Conservation (phyloP, 768 basidiomycete species). For the Trametopsis cervina region DNA sequence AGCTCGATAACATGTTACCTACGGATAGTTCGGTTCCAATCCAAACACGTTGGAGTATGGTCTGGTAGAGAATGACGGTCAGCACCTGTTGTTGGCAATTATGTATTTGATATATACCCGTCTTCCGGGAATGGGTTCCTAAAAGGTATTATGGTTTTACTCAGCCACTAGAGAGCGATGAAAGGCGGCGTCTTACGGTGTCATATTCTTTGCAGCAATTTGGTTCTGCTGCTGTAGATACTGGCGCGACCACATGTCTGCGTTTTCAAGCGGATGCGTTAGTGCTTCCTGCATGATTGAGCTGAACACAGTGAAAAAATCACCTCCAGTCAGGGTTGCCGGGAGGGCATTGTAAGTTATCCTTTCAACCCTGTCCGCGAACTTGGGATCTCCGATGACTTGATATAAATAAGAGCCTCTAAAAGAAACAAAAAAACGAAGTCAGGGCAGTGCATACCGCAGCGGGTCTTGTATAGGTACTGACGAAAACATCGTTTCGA, state of each 20-base stretch:
- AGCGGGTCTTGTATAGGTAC: conserved; percentile 14
- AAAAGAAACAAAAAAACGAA: not conserved
- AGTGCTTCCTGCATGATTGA: not conserved
- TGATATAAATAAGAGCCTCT: conserved; percentile 52
- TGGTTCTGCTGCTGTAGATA: conserved; percentile 57
- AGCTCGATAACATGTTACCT: conserved; percentile 8
- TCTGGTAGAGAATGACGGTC: conserved; percentile 18
- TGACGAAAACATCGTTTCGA: conserved; percentile 57
- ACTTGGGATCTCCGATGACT: conserved; percentile 47
- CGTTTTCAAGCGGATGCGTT: not conserved
- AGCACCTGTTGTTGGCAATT: not conserved
- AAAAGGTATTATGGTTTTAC: not conserved
- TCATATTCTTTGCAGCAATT: conserved; percentile 50
- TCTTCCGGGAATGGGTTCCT: conserved; percentile 49
- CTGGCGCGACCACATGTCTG: conserved; percentile 54
- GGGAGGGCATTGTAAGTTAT: conserved; percentile 48
- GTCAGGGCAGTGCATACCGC: not conserved
- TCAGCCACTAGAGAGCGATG: too few relatives aligned
- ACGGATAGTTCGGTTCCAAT: conserved; percentile 45
- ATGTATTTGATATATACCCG: conserved; percentile 32
- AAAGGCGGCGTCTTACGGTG: conserved; percentile 27
- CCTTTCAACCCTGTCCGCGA: conserved; percentile 41
- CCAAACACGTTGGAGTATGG: conserved; percentile 45
- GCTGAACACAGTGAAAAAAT: not conserved
- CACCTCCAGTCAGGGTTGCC: conserved; percentile 40